Evolutionary conservation across 2,329 filamentous ascomycete species (phyloP), one percentile per base, ranked within the genome.

Genomic region (Aspergillus ruber): DNA sequence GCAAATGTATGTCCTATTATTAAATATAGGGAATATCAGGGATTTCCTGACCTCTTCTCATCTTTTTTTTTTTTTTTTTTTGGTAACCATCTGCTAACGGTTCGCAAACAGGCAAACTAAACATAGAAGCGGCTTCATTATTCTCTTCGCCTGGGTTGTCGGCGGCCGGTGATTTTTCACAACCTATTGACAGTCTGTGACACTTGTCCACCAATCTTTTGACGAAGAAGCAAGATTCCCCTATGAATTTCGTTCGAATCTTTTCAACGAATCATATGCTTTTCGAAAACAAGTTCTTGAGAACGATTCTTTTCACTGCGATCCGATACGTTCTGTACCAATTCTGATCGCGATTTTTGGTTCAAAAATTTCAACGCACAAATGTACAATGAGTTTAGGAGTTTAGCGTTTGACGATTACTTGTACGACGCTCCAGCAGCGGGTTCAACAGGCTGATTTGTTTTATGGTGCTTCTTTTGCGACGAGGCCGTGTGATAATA

Each of bases 321-420:
- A 64, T 65, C 48, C 49, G 40, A 43, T 47, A 59, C 61, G 75
- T 81, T 49, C 76, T 88, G 25, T 89, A 88, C 70, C 77, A 82
- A 54, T 87, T 87, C 71, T 90, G 85, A 84, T 81, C 82, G 17
- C 80, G 85, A 64, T 87, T 86, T 62, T 75, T 90, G 53, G 77
- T 82, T 53, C 77, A 81, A 59, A 29, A 84, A 86, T 68, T 89
- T 90, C 77, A 86, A 90, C 66, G 74, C 77, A 49, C 74, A 74
- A 62, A 86, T 90, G 81, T 90, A 90, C 70, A 74, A 80, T 62
- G 85, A 90, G 65, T 89, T 90, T 70, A 80, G 81, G 54, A 72
- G 74, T 58, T 75, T 79, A 63, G 85, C 86, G 47, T 70, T 84
- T 51, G 80, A 84, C 61, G 86, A 90, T 67, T 77, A 47, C 65